These are phyloP conservation scores for Raphanus raphanistrum DNA, from an alignment of 345 rosid species.

Conservation along the genomic window DNA sequence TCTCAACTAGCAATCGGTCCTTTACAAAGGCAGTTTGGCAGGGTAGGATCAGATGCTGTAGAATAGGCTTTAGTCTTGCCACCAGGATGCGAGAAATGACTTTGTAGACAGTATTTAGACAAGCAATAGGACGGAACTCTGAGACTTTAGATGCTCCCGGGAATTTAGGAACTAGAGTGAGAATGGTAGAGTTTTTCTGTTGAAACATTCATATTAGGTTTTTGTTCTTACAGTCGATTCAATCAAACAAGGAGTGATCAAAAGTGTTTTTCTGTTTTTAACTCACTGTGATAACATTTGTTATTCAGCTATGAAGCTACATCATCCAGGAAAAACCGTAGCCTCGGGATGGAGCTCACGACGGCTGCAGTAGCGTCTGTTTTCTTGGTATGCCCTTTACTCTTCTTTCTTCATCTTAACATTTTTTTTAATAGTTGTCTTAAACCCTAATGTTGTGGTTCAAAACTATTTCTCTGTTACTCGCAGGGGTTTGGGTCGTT, in stretches of 20 bases:
- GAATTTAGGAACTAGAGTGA: no score
- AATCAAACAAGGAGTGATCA: not conserved
- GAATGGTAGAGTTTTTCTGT: no score
- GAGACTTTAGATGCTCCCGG: no score
- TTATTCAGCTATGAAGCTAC: constrained; percentile 83
- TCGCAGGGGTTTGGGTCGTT: constrained; percentile 97
- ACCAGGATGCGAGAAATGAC: no score
- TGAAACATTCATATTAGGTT: not conserved
- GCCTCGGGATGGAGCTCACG: constrained; percentile 69
- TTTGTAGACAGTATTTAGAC: no score
- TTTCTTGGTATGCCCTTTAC: constrained; percentile 57
- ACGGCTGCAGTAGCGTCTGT: constrained; percentile 78
- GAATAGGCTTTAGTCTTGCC: no score
- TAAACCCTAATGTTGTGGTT: not conserved
- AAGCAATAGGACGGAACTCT: no score
- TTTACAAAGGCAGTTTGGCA: no score
- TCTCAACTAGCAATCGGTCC: no score
- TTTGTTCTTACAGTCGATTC: not conserved
- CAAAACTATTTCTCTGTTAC: not conserved
- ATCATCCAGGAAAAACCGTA: constrained; percentile 69
- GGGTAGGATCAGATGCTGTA: no score
- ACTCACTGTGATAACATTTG: not conserved
- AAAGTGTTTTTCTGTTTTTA: not conserved
- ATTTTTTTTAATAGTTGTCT: not conserved
- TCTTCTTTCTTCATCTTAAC: not conserved